Conservation (phyloP, 495 filamentous ascomycete species). For the Podospora pseudoanserina region DNA sequence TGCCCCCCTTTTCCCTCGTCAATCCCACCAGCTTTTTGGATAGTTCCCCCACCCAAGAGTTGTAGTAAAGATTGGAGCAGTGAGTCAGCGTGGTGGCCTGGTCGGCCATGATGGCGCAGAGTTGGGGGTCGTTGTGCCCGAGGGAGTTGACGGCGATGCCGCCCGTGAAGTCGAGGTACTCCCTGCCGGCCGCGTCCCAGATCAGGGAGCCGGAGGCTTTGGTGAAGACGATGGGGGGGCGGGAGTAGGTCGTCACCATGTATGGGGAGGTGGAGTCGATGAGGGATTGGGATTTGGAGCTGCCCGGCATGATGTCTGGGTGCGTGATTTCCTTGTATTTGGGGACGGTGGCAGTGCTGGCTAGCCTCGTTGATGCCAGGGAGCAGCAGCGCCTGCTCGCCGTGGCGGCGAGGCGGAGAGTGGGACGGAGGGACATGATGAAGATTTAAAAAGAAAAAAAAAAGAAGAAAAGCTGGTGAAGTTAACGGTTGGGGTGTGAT, state of each 20-base stretch:
- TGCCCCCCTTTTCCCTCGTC: slow-evolving; percentile 69
- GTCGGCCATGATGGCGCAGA: slow-evolving; percentile 61
- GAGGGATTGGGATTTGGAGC: slow-evolving; percentile 31
- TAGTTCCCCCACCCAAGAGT: slow-evolving; percentile 84
- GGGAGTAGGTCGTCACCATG: slow-evolving; percentile 94
- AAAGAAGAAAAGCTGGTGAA: too few relatives aligned
- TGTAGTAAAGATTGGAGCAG: slow-evolving; percentile 93
- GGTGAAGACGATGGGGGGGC: slow-evolving; percentile 85
- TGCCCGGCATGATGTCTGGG: slow-evolving; percentile 63
- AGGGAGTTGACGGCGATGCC: slow-evolving; percentile 94
- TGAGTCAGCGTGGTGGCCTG: slow-evolving; percentile 85
- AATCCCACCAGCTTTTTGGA: slow-evolving; percentile 78
- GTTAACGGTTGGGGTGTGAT: neutral
- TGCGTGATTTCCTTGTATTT: slow-evolving; percentile 33
- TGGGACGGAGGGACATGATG: slow-evolving; percentile 31
- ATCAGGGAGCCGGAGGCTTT: slow-evolving; percentile 81
- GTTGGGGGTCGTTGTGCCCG: slow-evolving; percentile 77
- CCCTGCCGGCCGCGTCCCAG: slow-evolving; percentile 83
- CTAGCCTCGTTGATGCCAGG: slow-evolving; percentile 21
- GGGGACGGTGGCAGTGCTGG: slow-evolving; percentile 47
- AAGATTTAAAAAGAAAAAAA: neutral
- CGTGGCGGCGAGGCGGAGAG: slow-evolving; percentile 31
- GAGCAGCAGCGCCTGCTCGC: slow-evolving; percentile 14
- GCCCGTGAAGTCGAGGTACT: slow-evolving; percentile 90
- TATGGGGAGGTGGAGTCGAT: slow-evolving; percentile 69